A percentile compares a stretch with the other conserved stretches of the same genome.
These are phyloP conservation scores for Capsella bursapastoris DNA, from an alignment of 345 rosid species.

Conservation along the genomic window DNA sequence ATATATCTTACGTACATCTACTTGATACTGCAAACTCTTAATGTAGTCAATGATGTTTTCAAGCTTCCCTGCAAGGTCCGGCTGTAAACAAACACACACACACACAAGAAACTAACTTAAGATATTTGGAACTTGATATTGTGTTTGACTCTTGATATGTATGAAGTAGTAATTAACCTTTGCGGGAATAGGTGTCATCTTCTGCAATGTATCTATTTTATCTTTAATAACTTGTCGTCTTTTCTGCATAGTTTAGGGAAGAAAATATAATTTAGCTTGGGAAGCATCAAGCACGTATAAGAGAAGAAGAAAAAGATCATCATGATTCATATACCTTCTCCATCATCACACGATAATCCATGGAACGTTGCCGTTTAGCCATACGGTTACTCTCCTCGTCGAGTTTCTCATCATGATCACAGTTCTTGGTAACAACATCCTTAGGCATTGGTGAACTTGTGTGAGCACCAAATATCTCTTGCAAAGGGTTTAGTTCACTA, in stretches of 20 bases:
- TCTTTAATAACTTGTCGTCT: slow-evolving; percentile 29
- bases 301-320: not conserved
- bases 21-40: slow-evolving; percentile 3
- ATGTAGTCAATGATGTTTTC: slow-evolving; percentile 18
- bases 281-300: not conserved
- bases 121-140: not conserved
- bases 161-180: slow-evolving; percentile 22
- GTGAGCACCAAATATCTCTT: slow-evolving; percentile 29
- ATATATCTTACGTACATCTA: not conserved
- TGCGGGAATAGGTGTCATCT: slow-evolving; percentile 9
- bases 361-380: slow-evolving; percentile 17
- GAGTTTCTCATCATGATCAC: not conserved
- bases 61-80: slow-evolving; percentile 31
- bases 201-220: slow-evolving; percentile 31
- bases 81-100: slow-evolving; percentile 6
- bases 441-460: slow-evolving; percentile 15
- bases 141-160: not conserved
- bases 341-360: slow-evolving; percentile 31
- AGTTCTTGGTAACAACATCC: slow-evolving; percentile 3
- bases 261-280: not conserved
- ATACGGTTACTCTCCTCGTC: not conserved
- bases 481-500: slow-evolving; percentile 33
- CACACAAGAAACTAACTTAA: no score
- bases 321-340: slow-evolving; percentile 30
- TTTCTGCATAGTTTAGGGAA: slow-evolving; percentile 26